These are phyloP conservation scores for Kandelia obovata DNA, from an alignment of 345 rosid genomes.

Conservation along the genomic window DNA sequence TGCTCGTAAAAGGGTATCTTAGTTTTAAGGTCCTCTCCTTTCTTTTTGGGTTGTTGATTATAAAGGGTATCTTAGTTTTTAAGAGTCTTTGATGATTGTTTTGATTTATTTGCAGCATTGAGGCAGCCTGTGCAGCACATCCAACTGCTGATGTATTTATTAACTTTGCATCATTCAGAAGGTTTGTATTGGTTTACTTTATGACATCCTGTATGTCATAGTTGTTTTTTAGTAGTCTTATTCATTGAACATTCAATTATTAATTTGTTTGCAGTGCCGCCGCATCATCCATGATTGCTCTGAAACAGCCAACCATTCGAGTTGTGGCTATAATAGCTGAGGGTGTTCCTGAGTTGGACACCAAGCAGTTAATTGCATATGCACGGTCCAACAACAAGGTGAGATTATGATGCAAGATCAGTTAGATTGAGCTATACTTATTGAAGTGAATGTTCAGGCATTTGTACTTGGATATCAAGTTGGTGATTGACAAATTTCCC, in stretches of 20 bases:
- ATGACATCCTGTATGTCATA: background rate
- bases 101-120: slow-evolving; percentile 55
- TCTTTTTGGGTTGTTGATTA: slow-evolving; percentile 10
- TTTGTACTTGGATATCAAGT: background rate
- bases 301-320: slow-evolving; percentile 91
- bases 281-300: slow-evolving; percentile 92
- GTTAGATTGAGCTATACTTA: slow-evolving; percentile 2
- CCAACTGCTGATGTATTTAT: slow-evolving; percentile 97
- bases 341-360: slow-evolving; percentile 96
- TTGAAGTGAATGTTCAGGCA: background rate
- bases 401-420: slow-evolving; percentile 11
- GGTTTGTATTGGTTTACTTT: slow-evolving; percentile 33
- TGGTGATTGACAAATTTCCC: background rate
- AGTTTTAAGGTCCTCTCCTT: slow-evolving; percentile 3
- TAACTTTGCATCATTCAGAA: slow-evolving; percentile 91
- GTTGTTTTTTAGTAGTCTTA: slow-evolving; percentile 10
- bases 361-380: slow-evolving; percentile 85
- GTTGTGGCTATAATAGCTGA: slow-evolving; percentile 96
- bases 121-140: slow-evolving; percentile 87
- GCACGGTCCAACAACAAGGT: slow-evolving; percentile 97
- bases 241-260: background rate
- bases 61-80: background rate
- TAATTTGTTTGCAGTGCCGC: slow-evolving; percentile 69
- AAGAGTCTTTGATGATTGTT: background rate
- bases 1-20: background rate